A percentile compares a stretch with the other conserved stretches of the same genome.
phyloP scores from a whole-genome alignment of 306 rosid species.

The Parietaria judaica region DNA sequence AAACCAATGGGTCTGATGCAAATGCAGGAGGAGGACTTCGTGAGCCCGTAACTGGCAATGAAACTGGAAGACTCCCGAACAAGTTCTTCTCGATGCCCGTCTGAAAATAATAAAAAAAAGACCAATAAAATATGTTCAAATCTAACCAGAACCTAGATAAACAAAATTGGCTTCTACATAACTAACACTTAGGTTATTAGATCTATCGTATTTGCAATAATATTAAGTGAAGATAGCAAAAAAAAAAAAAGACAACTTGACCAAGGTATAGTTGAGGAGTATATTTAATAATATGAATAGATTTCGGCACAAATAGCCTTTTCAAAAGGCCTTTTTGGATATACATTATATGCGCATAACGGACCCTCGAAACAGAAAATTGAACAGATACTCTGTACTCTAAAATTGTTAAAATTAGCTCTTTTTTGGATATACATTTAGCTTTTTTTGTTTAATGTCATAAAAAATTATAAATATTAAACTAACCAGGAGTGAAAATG shows the following conservation, averaged over 20 bases:
- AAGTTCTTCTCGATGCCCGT: conserved; percentile 89
- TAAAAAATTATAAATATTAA: no score
- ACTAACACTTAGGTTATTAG: background rate
- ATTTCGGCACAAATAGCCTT: no score
- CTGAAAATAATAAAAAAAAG: conserved; percentile 33
- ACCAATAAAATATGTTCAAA: conserved; percentile 16
- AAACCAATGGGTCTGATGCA: conserved; percentile 71
- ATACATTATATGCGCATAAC: no score
- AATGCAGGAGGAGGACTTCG: conserved; percentile 86
- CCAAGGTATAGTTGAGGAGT: no score
- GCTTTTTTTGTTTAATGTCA: no score
- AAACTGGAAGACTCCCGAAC: conserved; percentile 88
- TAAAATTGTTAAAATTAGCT: no score
- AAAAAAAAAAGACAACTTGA: background rate
- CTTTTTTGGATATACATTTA: no score
- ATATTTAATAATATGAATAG: no score
- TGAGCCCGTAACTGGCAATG: conserved; percentile 50
- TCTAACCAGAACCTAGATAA: conserved; percentile 8
- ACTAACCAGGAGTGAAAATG: no score
- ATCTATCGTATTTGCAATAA: background rate
- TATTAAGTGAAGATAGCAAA: background rate
- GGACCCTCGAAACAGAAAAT: no score
- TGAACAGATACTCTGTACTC: no score
- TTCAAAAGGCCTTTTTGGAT: no score
- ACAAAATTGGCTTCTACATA: conserved; percentile 6